A percentile compares a stretch with the other conserved stretches of the same genome.
Conservation (phyloP, 495 filamentous ascomycete genomes). For the Penicillium crystallinum region DNA sequence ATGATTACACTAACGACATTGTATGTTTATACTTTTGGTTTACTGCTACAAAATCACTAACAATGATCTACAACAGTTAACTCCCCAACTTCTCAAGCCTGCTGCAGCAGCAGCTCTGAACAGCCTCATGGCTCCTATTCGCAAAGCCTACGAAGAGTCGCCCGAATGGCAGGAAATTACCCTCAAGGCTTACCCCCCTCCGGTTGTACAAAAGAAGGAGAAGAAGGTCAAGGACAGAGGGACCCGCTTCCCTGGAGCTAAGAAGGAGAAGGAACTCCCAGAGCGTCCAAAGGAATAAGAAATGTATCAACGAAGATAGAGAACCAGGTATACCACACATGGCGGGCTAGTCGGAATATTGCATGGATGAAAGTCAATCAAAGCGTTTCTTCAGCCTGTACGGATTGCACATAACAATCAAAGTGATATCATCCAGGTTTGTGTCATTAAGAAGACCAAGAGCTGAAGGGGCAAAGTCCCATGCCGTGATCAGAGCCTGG, state of each 20-base stretch:
- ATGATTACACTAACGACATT: constrained; percentile 75
- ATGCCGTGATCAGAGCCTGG: too few species aligned
- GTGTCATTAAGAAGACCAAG: too few species aligned
- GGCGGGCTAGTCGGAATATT: too few species aligned
- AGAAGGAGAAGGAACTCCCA: constrained; percentile 28
- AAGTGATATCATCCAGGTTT: too few species aligned
- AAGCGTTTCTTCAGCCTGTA: too few species aligned
- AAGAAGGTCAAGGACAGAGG: constrained; percentile 82
- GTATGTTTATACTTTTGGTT: constrained; percentile 53
- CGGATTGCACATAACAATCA: too few species aligned
- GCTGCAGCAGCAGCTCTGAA: constrained; percentile 67
- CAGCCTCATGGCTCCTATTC: constrained; percentile 69
- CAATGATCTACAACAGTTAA: constrained; percentile 48
- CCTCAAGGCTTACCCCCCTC: constrained; percentile 76
- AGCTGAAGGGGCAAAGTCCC: too few species aligned
- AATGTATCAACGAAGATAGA: not conserved
- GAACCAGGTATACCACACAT: not conserved
- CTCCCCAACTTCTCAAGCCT: constrained; percentile 66
- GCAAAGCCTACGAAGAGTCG: constrained; percentile 60
- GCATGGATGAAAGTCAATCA: too few species aligned
- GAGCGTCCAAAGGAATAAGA: constrained; percentile 12
- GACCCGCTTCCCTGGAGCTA: constrained; percentile 51
- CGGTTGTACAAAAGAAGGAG: constrained; percentile 59
- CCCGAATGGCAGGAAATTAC: constrained; percentile 77
- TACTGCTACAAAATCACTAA: constrained; percentile 51